A percentile compares a stretch with the other conserved stretches of the same genome.
phyloP scores from a whole-genome alignment of 73 alveolate species.

The Uronychia binucleata region DNA sequence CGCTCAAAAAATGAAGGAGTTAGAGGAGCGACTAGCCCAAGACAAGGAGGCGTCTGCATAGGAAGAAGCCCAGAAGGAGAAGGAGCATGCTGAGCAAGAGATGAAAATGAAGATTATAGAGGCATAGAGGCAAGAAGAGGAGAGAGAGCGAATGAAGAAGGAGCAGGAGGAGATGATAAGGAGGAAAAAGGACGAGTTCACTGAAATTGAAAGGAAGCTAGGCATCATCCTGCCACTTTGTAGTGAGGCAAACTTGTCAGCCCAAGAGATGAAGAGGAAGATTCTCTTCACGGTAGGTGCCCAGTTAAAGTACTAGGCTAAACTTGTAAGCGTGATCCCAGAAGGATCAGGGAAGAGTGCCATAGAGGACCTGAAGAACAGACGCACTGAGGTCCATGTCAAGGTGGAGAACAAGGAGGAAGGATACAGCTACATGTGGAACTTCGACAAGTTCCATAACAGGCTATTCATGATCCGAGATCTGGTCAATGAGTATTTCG shows the following conservation, averaged over 20 bases:
- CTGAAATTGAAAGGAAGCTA: slow-evolving; percentile 36
- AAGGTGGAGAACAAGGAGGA: slow-evolving; percentile 88
- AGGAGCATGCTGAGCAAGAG: slow-evolving; percentile 31
- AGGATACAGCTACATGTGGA: slow-evolving; percentile 89
- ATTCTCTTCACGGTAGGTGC: slow-evolving; percentile 47
- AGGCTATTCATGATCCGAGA: slow-evolving; percentile 89
- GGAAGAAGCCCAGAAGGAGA: slow-evolving; percentile 38
- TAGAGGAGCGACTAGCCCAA: slow-evolving; percentile 58
- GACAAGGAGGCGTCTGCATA: slow-evolving; percentile 44
- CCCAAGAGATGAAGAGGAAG: slow-evolving; percentile 73
- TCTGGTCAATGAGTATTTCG: slow-evolving; percentile 83
- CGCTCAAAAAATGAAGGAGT: slow-evolving; percentile 49
- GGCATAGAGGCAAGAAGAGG: slow-evolving; percentile 9
- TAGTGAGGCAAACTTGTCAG: slow-evolving; percentile 70
- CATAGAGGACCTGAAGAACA: slow-evolving; percentile 50
- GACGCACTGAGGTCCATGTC: slow-evolving; percentile 56
- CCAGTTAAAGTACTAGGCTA: slow-evolving; percentile 52
- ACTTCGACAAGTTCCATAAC: slow-evolving; percentile 83
- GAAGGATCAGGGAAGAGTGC: slow-evolving; percentile 44
- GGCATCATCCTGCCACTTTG: slow-evolving; percentile 59
- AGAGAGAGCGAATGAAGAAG: slow-evolving; percentile 2
- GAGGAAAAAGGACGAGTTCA: slow-evolving; percentile 24
- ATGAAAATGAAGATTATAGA: slow-evolving; percentile 4
- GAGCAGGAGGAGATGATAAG: slow-evolving; percentile 21
- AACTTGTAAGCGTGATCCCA: slow-evolving; percentile 5